phyloP scores from a whole-genome alignment of 2,329 filamentous ascomycete genomes.

The Penicillium palitans region DNA sequence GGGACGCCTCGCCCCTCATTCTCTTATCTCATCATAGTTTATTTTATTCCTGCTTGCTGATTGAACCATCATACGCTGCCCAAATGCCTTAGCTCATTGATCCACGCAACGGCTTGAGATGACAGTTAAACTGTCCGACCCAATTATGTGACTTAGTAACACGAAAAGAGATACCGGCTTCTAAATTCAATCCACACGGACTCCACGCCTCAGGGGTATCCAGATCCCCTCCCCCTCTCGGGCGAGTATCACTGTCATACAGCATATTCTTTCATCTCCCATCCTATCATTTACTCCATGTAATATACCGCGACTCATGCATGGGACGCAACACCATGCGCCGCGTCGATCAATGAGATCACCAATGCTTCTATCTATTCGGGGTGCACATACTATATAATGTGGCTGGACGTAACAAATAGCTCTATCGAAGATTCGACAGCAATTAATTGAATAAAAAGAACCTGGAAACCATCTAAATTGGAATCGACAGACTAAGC shows the following conservation, averaged over 20 bases:
- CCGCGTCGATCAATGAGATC: not conserved
- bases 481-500: not conserved
- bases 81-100: not conserved
- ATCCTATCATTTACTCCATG: not conserved
- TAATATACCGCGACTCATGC: not conserved
- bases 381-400: not conserved
- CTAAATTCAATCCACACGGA: constrained; percentile 1
- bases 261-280: not conserved
- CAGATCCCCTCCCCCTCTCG: not conserved
- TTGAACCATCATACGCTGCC: not conserved
- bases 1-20: not conserved
- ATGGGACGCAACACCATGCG: not conserved
- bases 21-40: not conserved
- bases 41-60: not conserved
- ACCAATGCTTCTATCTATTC: not conserved
- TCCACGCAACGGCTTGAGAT: constrained; percentile 3
- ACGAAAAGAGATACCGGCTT: constrained; percentile 11
- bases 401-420: not conserved
- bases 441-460: not conserved
- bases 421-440: not conserved
- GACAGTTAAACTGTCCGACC: constrained; percentile 14
- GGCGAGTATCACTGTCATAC: constrained; percentile 4
- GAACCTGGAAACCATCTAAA: not conserved
- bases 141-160: constrained; percentile 11
- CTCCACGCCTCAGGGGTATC: constrained; percentile 2